Evolutionary conservation across 2,329 filamentous ascomycete genomes (phyloP).

Genomic region (Xylariomycetidae sp.): DNA sequence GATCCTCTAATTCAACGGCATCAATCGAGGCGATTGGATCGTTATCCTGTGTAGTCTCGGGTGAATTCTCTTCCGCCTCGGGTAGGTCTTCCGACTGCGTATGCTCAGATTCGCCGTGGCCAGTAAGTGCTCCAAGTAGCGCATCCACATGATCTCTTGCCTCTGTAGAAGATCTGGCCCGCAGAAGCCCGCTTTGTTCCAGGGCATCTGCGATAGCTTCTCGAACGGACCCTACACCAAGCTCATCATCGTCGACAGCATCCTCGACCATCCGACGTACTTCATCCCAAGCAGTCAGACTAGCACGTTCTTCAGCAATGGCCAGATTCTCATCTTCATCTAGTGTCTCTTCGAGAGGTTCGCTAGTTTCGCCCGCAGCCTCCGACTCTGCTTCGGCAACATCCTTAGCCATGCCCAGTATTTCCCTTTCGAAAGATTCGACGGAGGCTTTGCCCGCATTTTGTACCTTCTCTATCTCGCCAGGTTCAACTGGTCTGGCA

Average conservation of each 20-base stretch:
- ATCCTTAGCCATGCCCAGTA: conserved; percentile 46
- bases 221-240: conserved; percentile 45
- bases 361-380: conserved; percentile 10
- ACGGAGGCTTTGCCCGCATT: conserved; percentile 58
- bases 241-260: conserved; percentile 53
- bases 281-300: conserved; percentile 45
- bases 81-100: conserved; percentile 1
- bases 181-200: conserved; percentile 48
- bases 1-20: too few relatives aligned
- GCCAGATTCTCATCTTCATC: conserved; percentile 19
- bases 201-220: conserved; percentile 53
- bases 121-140: conserved; percentile 44
- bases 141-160: conserved; percentile 44
- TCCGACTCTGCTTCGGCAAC: conserved; percentile 21
- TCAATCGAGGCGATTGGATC: too few relatives aligned
- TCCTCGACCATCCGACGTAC: conserved; percentile 52
- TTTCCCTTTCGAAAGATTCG: conserved; percentile 61
- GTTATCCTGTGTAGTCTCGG: too few relatives aligned
- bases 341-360: conserved; percentile 18
- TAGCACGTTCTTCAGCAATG: conserved; percentile 22
- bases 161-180: conserved; percentile 40
- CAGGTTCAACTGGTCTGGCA: conserved; percentile 73
- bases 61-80: too few relatives aligned
- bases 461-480: conserved; percentile 72
- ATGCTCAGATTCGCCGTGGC: conserved; percentile 14